These are phyloP conservation scores for Annulohypoxylon stygium DNA, from an alignment of 495 filamentous ascomycete species.

Conservation along the genomic window DNA sequence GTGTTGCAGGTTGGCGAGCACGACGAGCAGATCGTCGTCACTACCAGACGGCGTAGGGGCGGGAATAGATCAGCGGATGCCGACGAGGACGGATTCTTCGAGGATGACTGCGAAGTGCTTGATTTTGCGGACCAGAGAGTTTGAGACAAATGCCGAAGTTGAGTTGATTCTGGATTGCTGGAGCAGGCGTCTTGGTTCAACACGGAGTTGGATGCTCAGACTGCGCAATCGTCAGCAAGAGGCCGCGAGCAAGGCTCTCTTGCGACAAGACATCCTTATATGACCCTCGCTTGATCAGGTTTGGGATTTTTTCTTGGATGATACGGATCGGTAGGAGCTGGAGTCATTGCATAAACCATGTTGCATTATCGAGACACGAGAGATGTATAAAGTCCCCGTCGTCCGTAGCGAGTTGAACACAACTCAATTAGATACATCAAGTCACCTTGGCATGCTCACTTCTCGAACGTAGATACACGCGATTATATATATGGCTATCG, in stretches of 20 bases:
- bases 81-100: constrained; percentile 88
- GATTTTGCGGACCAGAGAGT: constrained; percentile 91
- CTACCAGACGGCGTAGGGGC: constrained; percentile 77
- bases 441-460: constrained; percentile 29
- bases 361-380: constrained; percentile 45
- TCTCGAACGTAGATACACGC: constrained; percentile 18
- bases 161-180: constrained; percentile 36
- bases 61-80: constrained; percentile 59
- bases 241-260: constrained; percentile 19
- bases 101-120: constrained; percentile 92
- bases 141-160: constrained; percentile 56
- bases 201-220: constrained; percentile 41
- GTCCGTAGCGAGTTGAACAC: constrained; percentile 34
- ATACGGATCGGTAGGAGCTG: constrained; percentile 37
- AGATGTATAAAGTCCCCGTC: constrained; percentile 38
- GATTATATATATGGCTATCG: constrained; percentile 17
- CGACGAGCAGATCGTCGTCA: constrained; percentile 81
- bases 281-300: constrained; percentile 40
- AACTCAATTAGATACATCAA: constrained; percentile 51
- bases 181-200: constrained; percentile 39
- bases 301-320: constrained; percentile 31
- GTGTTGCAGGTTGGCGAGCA: constrained; percentile 73
- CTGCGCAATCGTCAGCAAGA: constrained; percentile 34
- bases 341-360: constrained; percentile 49
- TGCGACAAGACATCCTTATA: constrained; percentile 33